A percentile compares a stretch with the other conserved stretches of the same genome.
These are phyloP conservation scores for Bathelium albidoporum DNA, from an alignment of 495 filamentous ascomycete genomes.

Conservation along the genomic window DNA sequence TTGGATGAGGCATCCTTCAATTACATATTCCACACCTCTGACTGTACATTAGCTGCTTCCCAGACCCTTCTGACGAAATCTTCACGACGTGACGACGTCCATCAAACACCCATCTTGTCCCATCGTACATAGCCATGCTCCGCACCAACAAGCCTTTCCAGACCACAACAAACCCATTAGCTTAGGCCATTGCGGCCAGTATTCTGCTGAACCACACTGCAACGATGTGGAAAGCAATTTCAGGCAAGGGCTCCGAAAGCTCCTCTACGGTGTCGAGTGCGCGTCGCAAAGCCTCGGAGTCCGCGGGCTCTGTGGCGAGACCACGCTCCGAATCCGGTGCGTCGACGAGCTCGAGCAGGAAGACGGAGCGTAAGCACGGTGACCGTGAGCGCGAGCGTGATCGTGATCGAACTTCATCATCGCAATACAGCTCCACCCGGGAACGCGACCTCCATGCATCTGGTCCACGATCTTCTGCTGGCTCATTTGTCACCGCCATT, in stretches of 20 bases:
- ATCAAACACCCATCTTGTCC: not conserved
- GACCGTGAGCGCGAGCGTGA: conserved; percentile 40
- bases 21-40: not conserved
- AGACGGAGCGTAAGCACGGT: conserved; percentile 39
- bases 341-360: conserved; percentile 34
- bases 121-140: not conserved
- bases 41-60: not conserved
- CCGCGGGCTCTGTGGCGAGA: conserved; percentile 7
- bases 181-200: not conserved
- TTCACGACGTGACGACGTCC: not conserved
- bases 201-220: not conserved
- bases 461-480: not conserved
- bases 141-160: not conserved
- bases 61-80: not conserved
- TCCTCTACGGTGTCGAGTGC: conserved; percentile 9
- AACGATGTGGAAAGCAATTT: conserved; percentile 33
- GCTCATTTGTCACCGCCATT: not conserved
- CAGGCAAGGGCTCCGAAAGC: conserved; percentile 29
- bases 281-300: conserved; percentile 18
- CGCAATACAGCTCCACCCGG: conserved; percentile 28
- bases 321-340: conserved; percentile 28
- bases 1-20: not conserved
- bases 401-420: conserved; percentile 29
- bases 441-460: not conserved
- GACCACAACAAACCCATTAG: not conserved